Evolutionary conservation across 1,284 basidiomycete genomes (phyloP), one percentile per base, ranked within the genome.

Genomic region (Pyrrhoderma noxium): DNA sequence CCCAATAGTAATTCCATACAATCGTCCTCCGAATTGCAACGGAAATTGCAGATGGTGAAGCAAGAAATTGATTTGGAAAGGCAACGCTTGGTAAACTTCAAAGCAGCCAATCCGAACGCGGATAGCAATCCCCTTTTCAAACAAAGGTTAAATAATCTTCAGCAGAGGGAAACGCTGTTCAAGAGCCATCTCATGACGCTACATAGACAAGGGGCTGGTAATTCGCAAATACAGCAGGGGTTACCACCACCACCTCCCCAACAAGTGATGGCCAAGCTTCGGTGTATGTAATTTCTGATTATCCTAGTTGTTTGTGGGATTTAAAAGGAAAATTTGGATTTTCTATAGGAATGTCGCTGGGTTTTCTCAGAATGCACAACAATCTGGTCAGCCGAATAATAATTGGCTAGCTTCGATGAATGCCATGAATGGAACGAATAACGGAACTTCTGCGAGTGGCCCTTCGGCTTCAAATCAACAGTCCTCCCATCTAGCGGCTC

Each of bases 31-130:
- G 27, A 31, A 11, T 31, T 31, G 5, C 27, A 31, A 31, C 5
- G 11, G 27, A 31, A 11, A 35, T 5, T 27, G 18, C 31, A 35
- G 16, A 5, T 31, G 5, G 11, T 52, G 14, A 55, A 16, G 21
- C 49, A 25, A 8, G 45, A 47, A 3, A 55, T 52, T 27, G 53
- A 50, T 8, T 36, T 36, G 21, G 48, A 54, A 11, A 54, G 25
- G 38, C 9, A 27, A 9, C 34, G 22, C 13, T 18, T 50, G 39
- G 4, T 16, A 9, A 34, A 14, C 8, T 2, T 40, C 31, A 22
- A 9, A 38, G 27, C 13, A 23, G 14, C 16, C 9, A 42, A 18
- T 27, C n/a, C 4, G 53, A 54, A 4, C 21, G 34, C 22, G 27
- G 27, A 31, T 5, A 31, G 7, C 11, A 31, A 5, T 5, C 27